phyloP scores from a whole-genome alignment of 768 basidiomycete species.

The Lentinula edodes region DNA sequence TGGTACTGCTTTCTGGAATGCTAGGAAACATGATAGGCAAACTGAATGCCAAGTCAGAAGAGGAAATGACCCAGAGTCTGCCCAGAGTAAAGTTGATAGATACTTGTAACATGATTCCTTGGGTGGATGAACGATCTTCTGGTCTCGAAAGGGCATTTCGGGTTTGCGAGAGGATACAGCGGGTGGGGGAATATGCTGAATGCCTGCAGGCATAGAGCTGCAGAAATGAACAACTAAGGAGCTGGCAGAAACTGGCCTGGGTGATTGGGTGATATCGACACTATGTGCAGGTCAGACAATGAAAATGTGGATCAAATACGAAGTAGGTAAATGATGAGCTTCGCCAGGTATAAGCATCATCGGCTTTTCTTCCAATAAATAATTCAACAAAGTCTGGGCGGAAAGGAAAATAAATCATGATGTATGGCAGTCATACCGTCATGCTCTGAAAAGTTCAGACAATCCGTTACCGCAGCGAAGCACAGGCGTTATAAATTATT shows the following conservation, averaged over 20 bases:
- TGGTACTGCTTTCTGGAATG: constrained; percentile 77
- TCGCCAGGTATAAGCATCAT: too few relatives aligned
- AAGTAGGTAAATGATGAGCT: too few relatives aligned
- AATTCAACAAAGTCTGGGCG: too few relatives aligned
- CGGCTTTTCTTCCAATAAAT: too few relatives aligned
- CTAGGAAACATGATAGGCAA: constrained; percentile 80
- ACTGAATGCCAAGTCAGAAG: constrained; percentile 31
- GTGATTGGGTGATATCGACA: constrained; percentile 25
- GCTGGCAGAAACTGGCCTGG: constrained; percentile 19
- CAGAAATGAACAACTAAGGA: constrained; percentile 14
- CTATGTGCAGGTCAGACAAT: constrained; percentile 23
- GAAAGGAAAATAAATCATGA: too few relatives aligned
- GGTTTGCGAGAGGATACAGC: constrained; percentile 48
- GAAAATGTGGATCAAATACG: too few relatives aligned
- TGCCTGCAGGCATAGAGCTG: constrained; percentile 19
- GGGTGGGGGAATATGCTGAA: constrained; percentile 60
- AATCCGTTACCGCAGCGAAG: too few relatives aligned
- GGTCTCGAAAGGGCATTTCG: constrained; percentile 42
- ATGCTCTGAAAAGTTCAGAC: too few relatives aligned
- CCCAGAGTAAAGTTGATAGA: constrained; percentile 21
- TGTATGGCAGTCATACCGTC: too few relatives aligned
- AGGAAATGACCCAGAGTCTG: neutral
- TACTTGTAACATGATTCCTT: constrained; percentile 77
- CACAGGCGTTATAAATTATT: too few relatives aligned
- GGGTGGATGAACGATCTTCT: constrained; percentile 62